Evolutionary conservation across 768 basidiomycete genomes (phyloP), one percentile per base, ranked within the genome.

Genomic region (Clavulina sp.): DNA sequence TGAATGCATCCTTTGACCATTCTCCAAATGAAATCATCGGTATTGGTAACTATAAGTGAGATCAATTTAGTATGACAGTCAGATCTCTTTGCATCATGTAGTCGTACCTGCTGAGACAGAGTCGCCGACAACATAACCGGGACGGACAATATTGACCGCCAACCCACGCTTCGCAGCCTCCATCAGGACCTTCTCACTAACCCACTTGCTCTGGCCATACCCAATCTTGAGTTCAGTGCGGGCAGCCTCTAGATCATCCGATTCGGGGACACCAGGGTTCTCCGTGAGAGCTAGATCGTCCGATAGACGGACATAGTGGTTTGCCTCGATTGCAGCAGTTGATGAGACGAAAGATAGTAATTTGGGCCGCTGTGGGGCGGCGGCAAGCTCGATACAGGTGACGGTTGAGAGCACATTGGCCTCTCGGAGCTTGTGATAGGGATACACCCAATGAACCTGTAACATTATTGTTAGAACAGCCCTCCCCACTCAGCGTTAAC

Each of bases 171-270:
- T 77, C 2, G 85, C 89, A 19, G 92, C 95, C 60, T 93, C 91
- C 59, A 88, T 81, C 29, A 99, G 68, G 5, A 99, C 65, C 63
- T 89, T 93, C 66, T 99, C 95, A 1, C 88, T 84, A 0, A 99
- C 95, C 95, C 95, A 99, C 66, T 99, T 99, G 32, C 78, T 81
- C 69, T 99, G 95, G 4, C 93, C 91, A 64, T 99, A 99, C 0
- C 95, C 95, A 0, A 85, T 85, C 64, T 83, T 83, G 49, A 97
- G 70, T 1, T 75, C 69, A 0, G 63, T 64, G 56, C 77, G 73
- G 0, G 89, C 85, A 4, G 83, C 89, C 60, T 93, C 89, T 19
- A 97, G 74, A 58, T 91, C 77, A 60, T 99, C 93, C 49, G 66
- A 69, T 62, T 99, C 95, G 1, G 84, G 79, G 30, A 99, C 71